Evolutionary conservation across 257 asterid genomes (phyloP).

Genomic region (Primulina huaijiensis): DNA sequence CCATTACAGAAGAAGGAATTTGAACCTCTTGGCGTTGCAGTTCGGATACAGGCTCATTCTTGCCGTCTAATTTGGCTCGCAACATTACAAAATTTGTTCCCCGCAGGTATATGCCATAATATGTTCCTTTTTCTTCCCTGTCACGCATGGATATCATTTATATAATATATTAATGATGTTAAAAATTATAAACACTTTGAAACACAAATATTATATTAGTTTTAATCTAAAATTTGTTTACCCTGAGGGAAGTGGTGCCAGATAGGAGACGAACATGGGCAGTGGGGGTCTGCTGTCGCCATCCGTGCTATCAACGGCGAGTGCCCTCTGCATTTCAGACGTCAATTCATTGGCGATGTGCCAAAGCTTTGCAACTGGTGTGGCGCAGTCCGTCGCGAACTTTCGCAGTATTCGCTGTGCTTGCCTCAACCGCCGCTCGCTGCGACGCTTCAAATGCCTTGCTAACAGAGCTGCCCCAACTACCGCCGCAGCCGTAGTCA

Average conservation of each 20-base stretch:
- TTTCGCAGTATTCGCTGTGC: constrained; percentile 56
- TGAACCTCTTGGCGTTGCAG: constrained; percentile 44
- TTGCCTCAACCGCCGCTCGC: constrained; percentile 46
- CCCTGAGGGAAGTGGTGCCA: constrained; percentile 64
- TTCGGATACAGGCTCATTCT: constrained; percentile 49
- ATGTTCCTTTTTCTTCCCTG: constrained; percentile 66
- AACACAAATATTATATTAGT: too few relatives aligned
- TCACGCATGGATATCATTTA: background rate
- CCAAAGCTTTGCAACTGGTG: constrained; percentile 64
- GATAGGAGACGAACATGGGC: constrained; percentile 45
- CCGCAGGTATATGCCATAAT: constrained; percentile 64
- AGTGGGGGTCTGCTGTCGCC: constrained; percentile 23
- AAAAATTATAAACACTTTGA: background rate
- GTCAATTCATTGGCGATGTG: constrained; percentile 50
- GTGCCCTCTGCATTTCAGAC: constrained; percentile 48
- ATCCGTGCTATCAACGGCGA: constrained; percentile 25
- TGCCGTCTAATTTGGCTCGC: constrained; percentile 59
- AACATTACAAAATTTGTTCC: constrained; percentile 52
- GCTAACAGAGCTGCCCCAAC: constrained; percentile 39
- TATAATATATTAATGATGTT: background rate
- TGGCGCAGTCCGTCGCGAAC: constrained; percentile 58
- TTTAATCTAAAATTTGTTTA: constrained; percentile 11
- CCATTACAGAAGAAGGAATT: constrained; percentile 40
- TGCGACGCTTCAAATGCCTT: constrained; percentile 42
- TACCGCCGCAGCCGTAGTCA: constrained; percentile 41